Evolutionary conservation across 2,329 filamentous ascomycete genomes (phyloP), one percentile per base, ranked within the genome.

Genomic region (Aureobasidium sp.): DNA sequence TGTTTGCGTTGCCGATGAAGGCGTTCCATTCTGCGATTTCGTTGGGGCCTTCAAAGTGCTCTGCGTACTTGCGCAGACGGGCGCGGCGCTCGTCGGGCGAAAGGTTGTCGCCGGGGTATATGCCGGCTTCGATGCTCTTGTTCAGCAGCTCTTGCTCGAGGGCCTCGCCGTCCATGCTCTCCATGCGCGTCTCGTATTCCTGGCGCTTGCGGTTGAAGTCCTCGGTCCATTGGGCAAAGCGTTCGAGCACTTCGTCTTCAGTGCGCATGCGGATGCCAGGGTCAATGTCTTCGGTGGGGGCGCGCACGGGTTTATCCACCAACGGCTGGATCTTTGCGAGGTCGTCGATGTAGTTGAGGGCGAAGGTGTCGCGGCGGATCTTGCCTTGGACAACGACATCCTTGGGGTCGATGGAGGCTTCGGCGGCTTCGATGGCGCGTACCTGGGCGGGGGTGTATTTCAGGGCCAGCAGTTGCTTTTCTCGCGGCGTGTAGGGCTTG

Each of bases 361-460:
- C 80, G 79, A 90, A 89, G 9, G 86, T 82, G 72, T 96, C 91
- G 61, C 79, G 81, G 64, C 91, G 86, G 68, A 89, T 75, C 47
- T 84, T 81, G 66, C 87, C 89, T 76, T 94, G 88, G 37, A 84
- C 80, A 45, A 87, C 80, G 71, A 97, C 73, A 74, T 97, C 90
- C 67, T 85, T 80, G 11, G 87, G 78, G 71, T 88, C 82, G 72
- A 97, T 86, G 67, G 88, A 85, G 64, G 82, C 78, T 76, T 97
- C 92, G 69, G 88, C 91, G 52, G 89, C 88, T 76, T 89, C 82
- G 72, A 97, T 85, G 62, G 91, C 90, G 62, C 84, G 85, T 68
- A 95, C 80, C 78, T 97, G 93, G 72, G 88, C 85, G 17, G 87
- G 82, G 0, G 90, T 89, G 79, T 96, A 97, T 68, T 83, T 83